phyloP scores from a whole-genome alignment of 805 yeast genomes.

The Candida arabinofermentans region DNA sequence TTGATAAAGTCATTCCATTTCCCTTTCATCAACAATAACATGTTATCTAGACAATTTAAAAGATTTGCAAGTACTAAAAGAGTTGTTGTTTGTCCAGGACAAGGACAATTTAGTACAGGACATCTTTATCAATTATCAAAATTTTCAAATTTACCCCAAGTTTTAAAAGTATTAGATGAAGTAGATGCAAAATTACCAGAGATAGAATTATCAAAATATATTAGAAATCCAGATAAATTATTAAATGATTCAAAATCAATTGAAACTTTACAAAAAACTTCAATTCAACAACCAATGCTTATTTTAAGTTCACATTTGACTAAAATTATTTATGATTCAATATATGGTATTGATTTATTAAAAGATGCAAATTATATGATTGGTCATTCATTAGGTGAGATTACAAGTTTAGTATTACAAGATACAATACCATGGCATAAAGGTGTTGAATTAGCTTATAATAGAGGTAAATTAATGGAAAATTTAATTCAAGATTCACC shows the following conservation, averaged over 20 bases:
- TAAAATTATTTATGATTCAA: constrained; percentile 12
- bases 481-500: constrained; percentile 12
- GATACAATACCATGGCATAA: constrained; percentile 21
- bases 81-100: constrained; percentile 1
- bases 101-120: not conserved
- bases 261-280: constrained; percentile 19
- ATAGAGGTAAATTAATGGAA: constrained; percentile 33
- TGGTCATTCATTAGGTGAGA: constrained; percentile 37
- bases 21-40: no score
- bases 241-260: not conserved
- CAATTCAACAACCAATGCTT: constrained; percentile 32
- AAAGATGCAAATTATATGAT: constrained; percentile 20
- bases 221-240: not conserved
- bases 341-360: constrained; percentile 21
- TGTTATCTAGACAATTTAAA: no score
- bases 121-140: not conserved
- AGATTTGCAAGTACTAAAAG: not conserved
- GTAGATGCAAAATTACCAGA: not conserved
- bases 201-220: not conserved
- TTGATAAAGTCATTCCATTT: no score
- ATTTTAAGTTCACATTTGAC: constrained; percentile 25
- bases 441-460: constrained; percentile 23
- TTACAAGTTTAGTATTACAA: constrained; percentile 28
- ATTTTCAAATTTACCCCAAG: not conserved
- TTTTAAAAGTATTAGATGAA: not conserved